Percentiles rank a stretch among this genome's conserved stretches.
phyloP scores from a whole-genome alignment of 164 flowering plant species.

The Chloranthus sessilifolius region DNA sequence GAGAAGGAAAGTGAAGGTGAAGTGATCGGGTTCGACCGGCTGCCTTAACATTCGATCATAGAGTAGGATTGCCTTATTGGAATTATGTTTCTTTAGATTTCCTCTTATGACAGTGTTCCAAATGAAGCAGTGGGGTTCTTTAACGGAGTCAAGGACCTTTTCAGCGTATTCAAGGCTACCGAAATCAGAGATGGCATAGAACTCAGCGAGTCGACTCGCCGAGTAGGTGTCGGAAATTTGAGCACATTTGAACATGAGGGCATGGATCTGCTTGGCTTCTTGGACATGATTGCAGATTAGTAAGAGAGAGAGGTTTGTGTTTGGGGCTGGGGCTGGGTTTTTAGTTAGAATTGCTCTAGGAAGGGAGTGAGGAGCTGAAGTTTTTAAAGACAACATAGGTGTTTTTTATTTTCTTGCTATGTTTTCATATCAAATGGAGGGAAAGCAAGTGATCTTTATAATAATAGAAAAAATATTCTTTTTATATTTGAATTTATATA shows the following conservation, averaged over 20 bases:
- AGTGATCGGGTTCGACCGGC: slow-evolving; percentile 7
- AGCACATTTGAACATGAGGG: slow-evolving; percentile 12
- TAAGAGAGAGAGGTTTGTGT: slow-evolving; percentile 7
- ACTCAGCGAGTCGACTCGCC: slow-evolving; percentile 13
- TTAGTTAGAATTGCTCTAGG: too few species aligned
- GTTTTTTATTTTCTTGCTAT: too few species aligned
- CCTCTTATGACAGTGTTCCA: slow-evolving; percentile 13
- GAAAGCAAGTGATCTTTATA: too few species aligned
- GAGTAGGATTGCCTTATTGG: slow-evolving; percentile 8
- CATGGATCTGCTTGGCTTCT: slow-evolving; percentile 14
- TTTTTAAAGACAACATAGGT: too few species aligned
- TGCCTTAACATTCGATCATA: slow-evolving; percentile 5
- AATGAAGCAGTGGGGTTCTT: slow-evolving; percentile 8
- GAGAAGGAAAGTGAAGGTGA: slow-evolving; percentile 16
- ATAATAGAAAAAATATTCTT: too few species aligned
- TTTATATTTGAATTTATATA: too few species aligned
- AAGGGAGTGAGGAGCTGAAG: too few species aligned
- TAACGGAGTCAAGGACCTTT: slow-evolving; percentile 3
- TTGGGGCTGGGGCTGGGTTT: background rate
- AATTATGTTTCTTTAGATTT: slow-evolving; percentile 7
- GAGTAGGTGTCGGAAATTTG: slow-evolving; percentile 10
- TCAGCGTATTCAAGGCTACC: slow-evolving; percentile 12
- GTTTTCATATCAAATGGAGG: too few species aligned
- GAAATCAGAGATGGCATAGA: slow-evolving; percentile 11
- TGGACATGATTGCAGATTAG: slow-evolving; percentile 7